Conservation (phyloP, 2,329 filamentous ascomycete genomes). For the Elsinoe batatas region DNA sequence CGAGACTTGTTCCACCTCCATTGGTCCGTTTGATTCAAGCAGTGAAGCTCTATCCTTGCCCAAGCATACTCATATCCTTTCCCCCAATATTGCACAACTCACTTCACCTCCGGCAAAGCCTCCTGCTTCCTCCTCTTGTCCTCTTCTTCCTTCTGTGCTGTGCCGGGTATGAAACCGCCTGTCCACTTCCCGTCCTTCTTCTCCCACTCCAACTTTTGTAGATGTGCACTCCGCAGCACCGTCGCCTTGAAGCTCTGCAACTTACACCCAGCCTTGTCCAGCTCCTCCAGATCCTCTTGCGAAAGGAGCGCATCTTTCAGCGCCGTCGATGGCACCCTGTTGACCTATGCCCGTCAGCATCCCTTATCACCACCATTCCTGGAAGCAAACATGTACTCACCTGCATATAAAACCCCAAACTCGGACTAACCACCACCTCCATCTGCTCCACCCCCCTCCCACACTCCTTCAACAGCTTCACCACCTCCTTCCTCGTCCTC, state of each 20-base stretch:
- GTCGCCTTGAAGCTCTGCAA: conserved; percentile 30
- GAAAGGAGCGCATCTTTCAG: conserved; percentile 27
- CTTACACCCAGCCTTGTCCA: conserved; percentile 27
- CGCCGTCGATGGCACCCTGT: conserved; percentile 22
- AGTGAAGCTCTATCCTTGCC: not conserved
- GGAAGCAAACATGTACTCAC: conserved; percentile 22
- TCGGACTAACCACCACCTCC: conserved; percentile 32
- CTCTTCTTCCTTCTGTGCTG: conserved; percentile 7
- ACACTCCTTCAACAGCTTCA: conserved; percentile 24
- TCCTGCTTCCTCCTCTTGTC: conserved; percentile 5
- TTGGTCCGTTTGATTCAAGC: not conserved
- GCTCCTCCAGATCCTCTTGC: conserved; percentile 26
- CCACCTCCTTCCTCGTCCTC: conserved; percentile 27
- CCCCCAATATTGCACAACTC: not conserved
- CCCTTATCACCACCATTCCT: not conserved
- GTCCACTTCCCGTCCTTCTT: conserved; percentile 25
- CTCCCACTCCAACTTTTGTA: conserved; percentile 28
- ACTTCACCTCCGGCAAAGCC: not conserved
- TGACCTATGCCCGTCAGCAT: conserved; percentile 17
- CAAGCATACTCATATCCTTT: not conserved
- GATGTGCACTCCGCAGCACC: conserved; percentile 27
- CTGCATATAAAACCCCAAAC: conserved; percentile 29
- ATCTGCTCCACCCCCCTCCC: conserved; percentile 29
- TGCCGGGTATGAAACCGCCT: conserved; percentile 19
- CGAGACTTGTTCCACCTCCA: not conserved